phyloP scores from a whole-genome alignment of 1,139 yeast genomes.

The Zygoascus meyerae region DNA sequence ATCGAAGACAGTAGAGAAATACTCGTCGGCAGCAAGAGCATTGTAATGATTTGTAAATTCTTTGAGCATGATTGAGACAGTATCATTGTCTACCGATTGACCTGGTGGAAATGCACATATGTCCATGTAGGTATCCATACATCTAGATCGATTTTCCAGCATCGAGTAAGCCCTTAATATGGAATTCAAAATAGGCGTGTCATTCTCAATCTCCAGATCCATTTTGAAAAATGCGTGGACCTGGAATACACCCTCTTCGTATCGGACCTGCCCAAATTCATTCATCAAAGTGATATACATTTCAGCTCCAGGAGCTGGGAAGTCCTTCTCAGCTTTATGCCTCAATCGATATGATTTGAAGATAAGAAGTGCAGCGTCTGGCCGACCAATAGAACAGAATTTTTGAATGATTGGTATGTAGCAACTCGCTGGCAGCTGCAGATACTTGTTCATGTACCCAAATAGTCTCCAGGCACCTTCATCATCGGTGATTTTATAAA shows the following conservation, averaged over 20 bases:
- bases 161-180: slow-evolving; percentile 63
- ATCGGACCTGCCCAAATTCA: slow-evolving; percentile 53
- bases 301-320: slow-evolving; percentile 60
- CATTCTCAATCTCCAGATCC: slow-evolving; percentile 57
- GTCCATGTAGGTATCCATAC: slow-evolving; percentile 57
- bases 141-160: slow-evolving; percentile 54
- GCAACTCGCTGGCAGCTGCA: slow-evolving; percentile 53
- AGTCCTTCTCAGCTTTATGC: slow-evolving; percentile 49
- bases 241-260: slow-evolving; percentile 64
- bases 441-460: slow-evolving; percentile 52
- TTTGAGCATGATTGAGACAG: slow-evolving; percentile 67
- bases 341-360: slow-evolving; percentile 58
- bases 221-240: slow-evolving; percentile 60
- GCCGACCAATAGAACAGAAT: slow-evolving; percentile 52
- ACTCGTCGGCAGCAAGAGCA: slow-evolving; percentile 52
- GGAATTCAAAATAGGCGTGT: slow-evolving; percentile 54
- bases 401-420: slow-evolving; percentile 57
- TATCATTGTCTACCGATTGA: slow-evolving; percentile 53
- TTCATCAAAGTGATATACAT: slow-evolving; percentile 58
- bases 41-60: slow-evolving; percentile 50
- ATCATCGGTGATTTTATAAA: slow-evolving; percentile 37
- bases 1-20: slow-evolving; percentile 59
- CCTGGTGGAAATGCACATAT: slow-evolving; percentile 48
- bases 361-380: slow-evolving; percentile 59
- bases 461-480: slow-evolving; percentile 62